These are phyloP conservation scores for Asparagopsis taxiformis DNA, from an alignment of 31 red algal genomes.

Conservation along the genomic window DNA sequence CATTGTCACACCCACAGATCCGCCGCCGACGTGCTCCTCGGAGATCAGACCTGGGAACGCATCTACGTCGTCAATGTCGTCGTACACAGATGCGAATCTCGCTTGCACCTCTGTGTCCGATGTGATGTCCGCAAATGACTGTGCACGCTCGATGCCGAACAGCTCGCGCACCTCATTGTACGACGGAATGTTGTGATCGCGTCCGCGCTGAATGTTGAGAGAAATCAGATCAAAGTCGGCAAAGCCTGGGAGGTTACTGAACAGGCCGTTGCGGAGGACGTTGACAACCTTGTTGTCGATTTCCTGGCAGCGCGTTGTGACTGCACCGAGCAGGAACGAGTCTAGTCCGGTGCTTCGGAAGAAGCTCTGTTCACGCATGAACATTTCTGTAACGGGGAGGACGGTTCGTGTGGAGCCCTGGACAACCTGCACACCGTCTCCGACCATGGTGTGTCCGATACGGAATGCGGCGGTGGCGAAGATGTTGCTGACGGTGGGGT, in stretches of 20 bases:
- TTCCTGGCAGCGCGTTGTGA: slow-evolving; percentile 1
- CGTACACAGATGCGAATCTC: background rate
- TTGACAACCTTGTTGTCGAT: slow-evolving; percentile 21
- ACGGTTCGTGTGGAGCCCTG: background rate
- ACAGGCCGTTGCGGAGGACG: slow-evolving; percentile 5
- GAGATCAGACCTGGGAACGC: background rate
- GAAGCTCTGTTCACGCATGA: background rate
- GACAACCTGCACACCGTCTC: background rate
- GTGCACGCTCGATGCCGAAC: background rate
- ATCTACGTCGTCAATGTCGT: slow-evolving; percentile 4
- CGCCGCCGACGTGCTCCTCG: background rate
- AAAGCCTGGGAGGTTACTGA: background rate
- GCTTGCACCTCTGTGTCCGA: background rate
- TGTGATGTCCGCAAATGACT: background rate
- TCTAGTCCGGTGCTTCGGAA: background rate
- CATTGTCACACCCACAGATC: slow-evolving; percentile 3
- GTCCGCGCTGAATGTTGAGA: background rate
- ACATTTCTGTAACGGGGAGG: background rate
- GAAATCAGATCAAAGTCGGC: background rate
- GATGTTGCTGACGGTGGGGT: background rate
- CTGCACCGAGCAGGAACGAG: slow-evolving; percentile 1
- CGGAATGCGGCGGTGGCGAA: slow-evolving; percentile 5
- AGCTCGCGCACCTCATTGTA: slow-evolving; percentile 6
- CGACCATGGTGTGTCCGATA: background rate
- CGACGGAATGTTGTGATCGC: background rate